Base-by-base conservation (phyloP, 2,329 filamentous ascomycete genomes). In the Colletotrichum sp. region DNA sequence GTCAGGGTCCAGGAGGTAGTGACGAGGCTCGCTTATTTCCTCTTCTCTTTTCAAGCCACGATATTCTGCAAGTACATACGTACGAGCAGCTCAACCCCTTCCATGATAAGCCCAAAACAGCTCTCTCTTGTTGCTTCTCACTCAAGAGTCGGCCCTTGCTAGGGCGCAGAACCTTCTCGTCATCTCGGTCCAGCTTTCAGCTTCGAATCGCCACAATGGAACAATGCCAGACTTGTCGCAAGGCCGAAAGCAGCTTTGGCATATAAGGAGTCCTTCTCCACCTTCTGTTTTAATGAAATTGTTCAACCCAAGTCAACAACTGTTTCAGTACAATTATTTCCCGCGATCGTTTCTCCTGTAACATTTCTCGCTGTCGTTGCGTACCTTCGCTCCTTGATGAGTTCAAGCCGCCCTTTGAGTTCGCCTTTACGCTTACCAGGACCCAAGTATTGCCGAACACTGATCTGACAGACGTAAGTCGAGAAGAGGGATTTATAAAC, bases 271-370 rank as follows among this genome's bases (percentile, higher is more conserved):
- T 18, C 0, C 5, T 38, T 9, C 16, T 0, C 16, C 18, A 43
- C 38, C 18, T n/a, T n/a, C 0, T n/a, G 5, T 0, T 4, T 9
- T 43, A 0, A 9, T 12, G 3, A 48, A 0, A 13, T n/a, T 13
- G 10, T 3, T 4, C 38, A 43, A 43, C 9, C 1, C 18, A n/a
- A 0, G 38, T n/a, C 9, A 43, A 3, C 1, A 43, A 10, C 2
- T 0, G n/a, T n/a, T 12, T 2, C 38, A 43, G 38, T 43, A 0
- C 38, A n/a, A 1, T 43, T 1, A 3, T 1, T 43, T 6, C 18
- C 38, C 9, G 5, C 3, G 5, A n/a, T 21, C 1, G 18, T 1
- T 21, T 0, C 1, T 48, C 10, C 0, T 48, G n/a, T 21, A 48
- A 18, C 10, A 10, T 21, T 48, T 1, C 18, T 21, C 43, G n/a